phyloP scores from a whole-genome alignment of 1,284 basidiomycete genomes.

The Singerocomus inundabilis region DNA sequence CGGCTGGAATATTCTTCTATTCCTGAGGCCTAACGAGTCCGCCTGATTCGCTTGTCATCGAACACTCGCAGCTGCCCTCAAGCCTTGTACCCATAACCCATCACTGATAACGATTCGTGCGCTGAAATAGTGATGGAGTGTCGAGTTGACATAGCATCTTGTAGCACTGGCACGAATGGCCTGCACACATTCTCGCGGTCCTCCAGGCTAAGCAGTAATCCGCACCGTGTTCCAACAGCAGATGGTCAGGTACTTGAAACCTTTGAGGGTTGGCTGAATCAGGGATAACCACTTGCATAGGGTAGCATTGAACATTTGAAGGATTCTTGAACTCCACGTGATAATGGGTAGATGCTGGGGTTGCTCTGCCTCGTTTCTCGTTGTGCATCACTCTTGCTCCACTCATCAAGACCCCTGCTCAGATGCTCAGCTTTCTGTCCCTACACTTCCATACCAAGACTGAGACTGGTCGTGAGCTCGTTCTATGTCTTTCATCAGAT shows the following conservation, averaged over 20 bases:
- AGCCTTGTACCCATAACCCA: slow-evolving; percentile 22
- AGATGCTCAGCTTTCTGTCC: too few species aligned
- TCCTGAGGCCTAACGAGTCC: slow-evolving; percentile 19
- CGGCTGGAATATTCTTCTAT: slow-evolving; percentile 25
- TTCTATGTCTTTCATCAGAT: not conserved
- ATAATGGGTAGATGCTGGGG: too few species aligned
- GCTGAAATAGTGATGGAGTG: slow-evolving; percentile 14
- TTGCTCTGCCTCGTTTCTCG: too few species aligned
- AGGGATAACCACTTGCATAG: not conserved
- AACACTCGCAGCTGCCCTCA: not conserved
- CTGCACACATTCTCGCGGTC: not conserved
- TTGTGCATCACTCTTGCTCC: too few species aligned
- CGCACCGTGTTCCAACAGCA: not conserved
- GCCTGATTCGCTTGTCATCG: slow-evolving; percentile 6
- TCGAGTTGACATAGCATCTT: not conserved
- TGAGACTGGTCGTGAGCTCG: slow-evolving; percentile 25
- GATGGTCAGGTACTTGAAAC: not conserved
- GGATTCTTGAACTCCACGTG: not conserved
- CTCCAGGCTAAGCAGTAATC: not conserved
- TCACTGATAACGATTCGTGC: slow-evolving; percentile 26
- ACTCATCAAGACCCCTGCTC: too few species aligned
- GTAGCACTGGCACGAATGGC: not conserved
- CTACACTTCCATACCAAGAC: too few species aligned
- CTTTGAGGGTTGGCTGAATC: not conserved
- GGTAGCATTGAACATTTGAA: not conserved